These are phyloP conservation scores for Glycine tomentella DNA, from an alignment of 306 rosid species.

Conservation along the genomic window DNA sequence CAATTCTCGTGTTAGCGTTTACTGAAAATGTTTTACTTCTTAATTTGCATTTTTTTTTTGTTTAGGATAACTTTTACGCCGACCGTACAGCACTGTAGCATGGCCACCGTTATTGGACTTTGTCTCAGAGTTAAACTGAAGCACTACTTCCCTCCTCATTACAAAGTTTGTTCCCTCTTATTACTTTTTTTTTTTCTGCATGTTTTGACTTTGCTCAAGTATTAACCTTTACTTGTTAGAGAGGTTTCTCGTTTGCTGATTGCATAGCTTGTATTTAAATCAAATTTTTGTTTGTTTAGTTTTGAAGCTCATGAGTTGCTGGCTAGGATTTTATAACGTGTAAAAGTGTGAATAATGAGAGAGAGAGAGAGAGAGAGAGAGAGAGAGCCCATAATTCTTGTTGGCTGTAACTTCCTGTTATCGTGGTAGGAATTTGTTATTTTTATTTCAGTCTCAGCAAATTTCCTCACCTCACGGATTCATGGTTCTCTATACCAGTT, in stretches of 20 bases:
- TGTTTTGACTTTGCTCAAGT: background rate
- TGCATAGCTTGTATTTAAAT: background rate
- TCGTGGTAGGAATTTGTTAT: background rate
- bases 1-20: background rate
- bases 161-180: conserved; percentile 64
- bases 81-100: conserved; percentile 95
- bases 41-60: background rate
- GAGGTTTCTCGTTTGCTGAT: background rate
- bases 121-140: conserved; percentile 91
- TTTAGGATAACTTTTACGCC: conserved; percentile 95
- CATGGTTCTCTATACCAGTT: background rate
- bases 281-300: background rate
- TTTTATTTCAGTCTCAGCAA: background rate
- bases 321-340: background rate
- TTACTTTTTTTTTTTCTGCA: background rate
- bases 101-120: conserved; percentile 96
- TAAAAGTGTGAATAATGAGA: background rate
- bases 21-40: conserved; percentile 6
- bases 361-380: too few relatives aligned
- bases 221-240: background rate
- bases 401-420: background rate
- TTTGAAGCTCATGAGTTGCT: background rate
- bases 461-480: background rate
- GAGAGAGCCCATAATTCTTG: background rate
- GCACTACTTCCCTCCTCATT: conserved; percentile 87